Base-by-base conservation (phyloP, 2,329 filamentous ascomycete genomes). In the Colletotrichum godetiae region DNA sequence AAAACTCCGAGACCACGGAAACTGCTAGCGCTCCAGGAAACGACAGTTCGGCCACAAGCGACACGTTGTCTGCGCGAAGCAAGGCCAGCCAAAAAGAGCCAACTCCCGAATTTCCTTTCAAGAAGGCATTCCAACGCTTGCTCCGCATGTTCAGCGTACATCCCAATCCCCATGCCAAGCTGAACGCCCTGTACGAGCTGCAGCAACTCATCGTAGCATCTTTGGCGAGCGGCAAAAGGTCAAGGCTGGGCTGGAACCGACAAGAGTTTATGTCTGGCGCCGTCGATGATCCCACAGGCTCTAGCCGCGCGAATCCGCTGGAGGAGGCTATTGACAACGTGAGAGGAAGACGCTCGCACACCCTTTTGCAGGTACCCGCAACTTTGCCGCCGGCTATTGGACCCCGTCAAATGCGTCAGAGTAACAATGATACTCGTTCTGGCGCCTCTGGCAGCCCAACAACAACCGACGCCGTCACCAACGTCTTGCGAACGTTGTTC, bases 101-200 rank as follows among this genome's bases (percentile, higher is more conserved):
- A 24, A 80, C 79, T 3, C 75, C 83, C 2, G 91, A 93, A 52
- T 97, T 97, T 77, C 94, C 94, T 0, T 98, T 96, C 79, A 91
- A 91, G 64, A 90, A 91, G 76, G 93, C 95, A 0, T 98, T 97
- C 79, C 88, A 91, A 76, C 91, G 92, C 13, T 87, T 98, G 1
- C 86, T 98, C 37, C 92, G 91, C 75, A 95, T 95, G 84, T 97
- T 99, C 77, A 95, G 94, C 55, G 94, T 95, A 4, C 94, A 97
- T 76, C 94, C 94, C 0, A 97, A 97, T 79, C 97, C 97, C 0
- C 93, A 93, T 76, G 89, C 91, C 27, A 99, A 99, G 82, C 88
- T 99, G 13, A 92, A 93, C 76, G 93, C 94, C 0, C 86, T 98
- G 5, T 92, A 93, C 74, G 95, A 98, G 80, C 87, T 99, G 5